These are phyloP conservation scores for Aspergillus clavatus DNA, from an alignment of 2,329 filamentous ascomycete genomes.

Conservation along the genomic window DNA sequence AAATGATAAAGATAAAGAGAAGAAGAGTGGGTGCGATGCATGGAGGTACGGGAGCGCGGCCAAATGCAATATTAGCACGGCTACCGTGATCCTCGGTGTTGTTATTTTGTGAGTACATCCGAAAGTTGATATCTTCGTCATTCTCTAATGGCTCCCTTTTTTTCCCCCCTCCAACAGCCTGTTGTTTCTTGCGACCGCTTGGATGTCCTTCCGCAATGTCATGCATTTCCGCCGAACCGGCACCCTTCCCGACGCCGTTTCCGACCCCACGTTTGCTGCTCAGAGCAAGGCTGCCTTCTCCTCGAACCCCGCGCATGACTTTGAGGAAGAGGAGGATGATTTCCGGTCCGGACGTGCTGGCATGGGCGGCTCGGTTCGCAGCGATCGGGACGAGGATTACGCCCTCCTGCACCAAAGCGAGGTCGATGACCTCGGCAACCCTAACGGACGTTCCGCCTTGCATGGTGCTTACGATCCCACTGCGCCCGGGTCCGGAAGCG, in stretches of 20 bases:
- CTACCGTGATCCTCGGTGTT: constrained; percentile 52
- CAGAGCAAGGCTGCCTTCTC: constrained; percentile 47
- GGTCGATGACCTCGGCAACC: constrained; percentile 38
- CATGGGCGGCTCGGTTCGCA: constrained; percentile 39
- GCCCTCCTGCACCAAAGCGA: constrained; percentile 47
- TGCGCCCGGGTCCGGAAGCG: constrained; percentile 22
- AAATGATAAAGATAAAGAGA: constrained; percentile 34
- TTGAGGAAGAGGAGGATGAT: constrained; percentile 43
- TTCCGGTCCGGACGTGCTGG: constrained; percentile 38
- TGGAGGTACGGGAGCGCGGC: constrained; percentile 52
- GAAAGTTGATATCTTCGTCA: no score
- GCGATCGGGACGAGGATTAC: constrained; percentile 48
- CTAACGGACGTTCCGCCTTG: constrained; percentile 32
- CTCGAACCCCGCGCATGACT: constrained; percentile 43
- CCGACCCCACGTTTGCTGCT: constrained; percentile 46
- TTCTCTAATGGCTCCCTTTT: no score
- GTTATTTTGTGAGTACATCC: constrained; percentile 54
- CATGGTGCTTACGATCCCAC: constrained; percentile 40
- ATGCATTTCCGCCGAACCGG: constrained; percentile 55
- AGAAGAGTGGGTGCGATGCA: constrained; percentile 47
- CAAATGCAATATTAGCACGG: constrained; percentile 55
- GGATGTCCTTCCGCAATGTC: constrained; percentile 52
- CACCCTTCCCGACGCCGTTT: constrained; percentile 45
- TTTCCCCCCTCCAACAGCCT: no score
- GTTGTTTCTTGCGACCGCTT: constrained; percentile 50